A percentile compares a stretch with the other conserved stretches of the same genome.
phyloP scores from a whole-genome alignment of 768 basidiomycete species.

The Amanita jacksonii region DNA sequence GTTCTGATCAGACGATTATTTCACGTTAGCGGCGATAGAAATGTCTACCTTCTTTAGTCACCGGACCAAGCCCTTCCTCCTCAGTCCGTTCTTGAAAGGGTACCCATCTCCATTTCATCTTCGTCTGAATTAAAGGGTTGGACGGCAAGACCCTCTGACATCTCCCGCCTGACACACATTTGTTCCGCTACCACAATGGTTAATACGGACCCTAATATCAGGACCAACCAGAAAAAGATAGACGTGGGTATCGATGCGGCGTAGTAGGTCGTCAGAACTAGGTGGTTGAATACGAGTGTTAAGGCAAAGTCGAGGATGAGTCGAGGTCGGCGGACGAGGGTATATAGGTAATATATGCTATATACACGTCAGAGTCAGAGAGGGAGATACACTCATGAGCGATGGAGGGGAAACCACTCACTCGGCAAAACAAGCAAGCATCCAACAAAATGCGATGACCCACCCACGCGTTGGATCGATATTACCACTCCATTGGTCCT shows the following conservation, averaged over 20 bases:
- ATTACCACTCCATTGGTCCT: constrained; percentile 53
- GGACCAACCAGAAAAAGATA: constrained; percentile 84
- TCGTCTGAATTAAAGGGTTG: constrained; percentile 38
- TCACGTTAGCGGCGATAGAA: too few species aligned
- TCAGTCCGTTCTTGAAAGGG: constrained; percentile 33
- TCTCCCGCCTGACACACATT: constrained; percentile 82
- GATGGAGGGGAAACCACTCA: constrained; percentile 34
- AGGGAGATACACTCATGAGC: neutral
- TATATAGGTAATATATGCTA: constrained; percentile 74
- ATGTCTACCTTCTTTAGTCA: too few species aligned
- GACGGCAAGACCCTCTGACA: constrained; percentile 72
- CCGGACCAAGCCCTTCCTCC: too few species aligned
- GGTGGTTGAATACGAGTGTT: constrained; percentile 85
- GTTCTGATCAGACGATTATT: too few species aligned
- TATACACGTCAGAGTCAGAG: constrained; percentile 5
- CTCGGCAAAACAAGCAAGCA: constrained; percentile 77
- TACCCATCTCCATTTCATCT: constrained; percentile 54
- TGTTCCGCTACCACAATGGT: constrained; percentile 84
- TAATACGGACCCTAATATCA: constrained; percentile 58
- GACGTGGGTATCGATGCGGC: constrained; percentile 77
- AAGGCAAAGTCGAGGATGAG: constrained; percentile 91
- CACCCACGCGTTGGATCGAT: constrained; percentile 79
- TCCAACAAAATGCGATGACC: constrained; percentile 85
- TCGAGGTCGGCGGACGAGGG: constrained; percentile 82
- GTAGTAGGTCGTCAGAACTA: constrained; percentile 91